Conservation (phyloP, 2,329 filamentous ascomycete species). For the Clonostachys rosea region DNA sequence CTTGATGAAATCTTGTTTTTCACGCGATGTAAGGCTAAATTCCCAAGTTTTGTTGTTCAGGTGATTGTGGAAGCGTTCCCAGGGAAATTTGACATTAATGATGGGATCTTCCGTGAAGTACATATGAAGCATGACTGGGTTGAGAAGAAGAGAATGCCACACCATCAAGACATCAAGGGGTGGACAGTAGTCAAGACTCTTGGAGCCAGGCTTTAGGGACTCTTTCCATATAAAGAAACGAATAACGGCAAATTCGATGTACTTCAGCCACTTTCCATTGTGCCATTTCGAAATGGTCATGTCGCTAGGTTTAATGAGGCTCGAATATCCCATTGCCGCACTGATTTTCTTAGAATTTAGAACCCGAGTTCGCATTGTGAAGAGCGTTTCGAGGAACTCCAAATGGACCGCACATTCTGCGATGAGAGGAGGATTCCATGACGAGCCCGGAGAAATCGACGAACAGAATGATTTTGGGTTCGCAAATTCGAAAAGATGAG, state of each 20-base stretch:
- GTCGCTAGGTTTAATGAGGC: background rate
- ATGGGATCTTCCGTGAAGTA: constrained; percentile 6
- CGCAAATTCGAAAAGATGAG: background rate
- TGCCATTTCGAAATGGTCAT: background rate
- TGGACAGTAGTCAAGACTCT: background rate
- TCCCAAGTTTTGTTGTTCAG: background rate
- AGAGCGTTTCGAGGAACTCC: constrained; percentile 54
- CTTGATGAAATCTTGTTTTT: background rate
- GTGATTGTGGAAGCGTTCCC: constrained; percentile 2
- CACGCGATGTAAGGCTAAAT: background rate
- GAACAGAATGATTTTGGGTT: background rate
- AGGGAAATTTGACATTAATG: constrained; percentile 10
- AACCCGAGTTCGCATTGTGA: constrained; percentile 36
- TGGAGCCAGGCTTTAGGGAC: too few species aligned
- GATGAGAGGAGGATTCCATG: constrained; percentile 5
- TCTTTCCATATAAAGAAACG: constrained; percentile 15
- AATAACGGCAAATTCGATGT: constrained; percentile 15
- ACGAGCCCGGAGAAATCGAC: background rate
- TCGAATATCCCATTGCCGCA: constrained; percentile 9
- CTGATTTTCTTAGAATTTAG: constrained; percentile 11
- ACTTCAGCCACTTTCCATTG: constrained; percentile 12
- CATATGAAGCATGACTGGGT: constrained; percentile 14
- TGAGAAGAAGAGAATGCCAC: constrained; percentile 27
- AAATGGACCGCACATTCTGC: constrained; percentile 49
- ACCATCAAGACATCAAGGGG: constrained; percentile 25